These are phyloP conservation scores for Globisporangium lucens DNA, from an alignment of 352 stramenopile species.

Conservation along the genomic window DNA sequence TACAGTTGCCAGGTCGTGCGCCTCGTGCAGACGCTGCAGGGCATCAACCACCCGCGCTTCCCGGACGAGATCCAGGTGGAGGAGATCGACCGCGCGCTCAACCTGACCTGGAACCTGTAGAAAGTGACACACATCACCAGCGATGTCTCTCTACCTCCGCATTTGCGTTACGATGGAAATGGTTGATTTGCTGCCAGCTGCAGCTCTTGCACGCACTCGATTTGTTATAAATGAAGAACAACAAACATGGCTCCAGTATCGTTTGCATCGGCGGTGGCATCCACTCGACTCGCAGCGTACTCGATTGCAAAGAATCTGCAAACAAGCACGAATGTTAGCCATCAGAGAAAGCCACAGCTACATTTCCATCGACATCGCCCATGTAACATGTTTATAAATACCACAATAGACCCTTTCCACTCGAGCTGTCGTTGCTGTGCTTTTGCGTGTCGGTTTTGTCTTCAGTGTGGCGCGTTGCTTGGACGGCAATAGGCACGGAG, in stretches of 20 bases:
- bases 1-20: conserved; percentile 87
- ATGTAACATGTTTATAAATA: conserved; percentile 2
- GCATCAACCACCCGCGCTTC: conserved; percentile 73
- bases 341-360: background rate
- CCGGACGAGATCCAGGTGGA: conserved; percentile 62
- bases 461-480: background rate
- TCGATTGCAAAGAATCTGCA: background rate
- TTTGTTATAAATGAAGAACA: background rate
- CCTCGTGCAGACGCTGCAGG: conserved; percentile 76
- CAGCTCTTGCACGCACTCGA: background rate
- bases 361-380: background rate
- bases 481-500: background rate
- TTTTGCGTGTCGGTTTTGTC: background rate
- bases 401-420: background rate
- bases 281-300: background rate
- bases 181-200: background rate
- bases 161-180: background rate
- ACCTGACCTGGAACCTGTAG: conserved; percentile 46
- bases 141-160: background rate
- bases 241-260: background rate
- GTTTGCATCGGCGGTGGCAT: background rate
- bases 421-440: background rate
- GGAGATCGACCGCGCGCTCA: conserved; percentile 63
- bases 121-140: background rate
- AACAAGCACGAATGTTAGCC: background rate